Evolutionary conservation across 2,329 filamentous ascomycete genomes (phyloP), one percentile per base, ranked within the genome.

Genomic region (Neofusicoccum kwambonambiense): DNA sequence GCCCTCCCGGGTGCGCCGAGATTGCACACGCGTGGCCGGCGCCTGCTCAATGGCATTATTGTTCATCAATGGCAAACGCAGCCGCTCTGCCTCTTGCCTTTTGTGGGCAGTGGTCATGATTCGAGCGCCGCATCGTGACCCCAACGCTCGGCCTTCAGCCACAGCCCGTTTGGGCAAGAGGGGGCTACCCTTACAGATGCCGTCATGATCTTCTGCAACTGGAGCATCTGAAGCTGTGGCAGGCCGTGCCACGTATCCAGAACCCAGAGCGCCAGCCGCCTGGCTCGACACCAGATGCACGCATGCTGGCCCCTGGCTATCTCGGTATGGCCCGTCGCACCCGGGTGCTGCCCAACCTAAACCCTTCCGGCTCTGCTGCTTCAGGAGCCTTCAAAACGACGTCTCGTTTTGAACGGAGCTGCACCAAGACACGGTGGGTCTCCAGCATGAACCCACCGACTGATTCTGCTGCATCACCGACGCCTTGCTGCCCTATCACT

Each of bases 261-360:
- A 22, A 31, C 6, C 39, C 52, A 34, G 37, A 27, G 41, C 54
- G 17, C 39, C 39, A n/a, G 13, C 17, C 17, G 39, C 11, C 54
- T 22, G 54, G 54, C 54, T 58, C 22, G 12, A 12, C 35, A 19
- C 42, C 41, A 35, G 19, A 45, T 58, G 41, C 39, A 27, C 56
- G 19, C 41, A 47, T 47, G 41, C n/a, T 47, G 56, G 56, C 56
- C 56, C 56, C 56, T 47, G 41, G 41, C 41, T 41, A 60, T 60
- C 56, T 60, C 56, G 56, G 41, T 60, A 15, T 44, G 19, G 54
- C 52, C 52, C 52, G 52, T 19, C 35, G 11, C 9, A 17, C 54
- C 54, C 56, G 41, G 44, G 31, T 60, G 56, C 56, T 60, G 56
- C 56, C 56, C 56, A 60, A 60, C 27, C 56, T 47, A 47, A 45